Evolutionary conservation across 1,139 yeast species (phyloP).

Genomic region (Chernovozyma sophiae-reginae): DNA sequence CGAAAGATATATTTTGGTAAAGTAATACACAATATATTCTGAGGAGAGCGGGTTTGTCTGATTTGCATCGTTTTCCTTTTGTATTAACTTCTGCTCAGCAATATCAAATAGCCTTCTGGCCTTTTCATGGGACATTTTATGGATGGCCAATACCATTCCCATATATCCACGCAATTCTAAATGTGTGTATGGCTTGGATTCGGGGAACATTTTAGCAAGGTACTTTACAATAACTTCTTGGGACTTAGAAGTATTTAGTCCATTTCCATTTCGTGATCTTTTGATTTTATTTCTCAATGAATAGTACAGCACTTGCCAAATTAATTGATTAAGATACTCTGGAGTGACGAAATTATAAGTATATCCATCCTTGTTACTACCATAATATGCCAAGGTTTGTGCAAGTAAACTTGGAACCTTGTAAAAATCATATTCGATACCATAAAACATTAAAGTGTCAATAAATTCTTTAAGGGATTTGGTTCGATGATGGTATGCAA

Average conservation of each 20-base stretch:
- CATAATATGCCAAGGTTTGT: conserved; percentile 12
- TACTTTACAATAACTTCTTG: conserved; percentile 29
- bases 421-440: conserved; percentile 21
- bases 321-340: conserved; percentile 2
- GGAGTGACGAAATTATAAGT: conserved; percentile 1
- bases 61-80: conserved; percentile 10
- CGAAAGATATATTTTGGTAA: conserved; percentile 25
- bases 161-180: conserved; percentile 31
- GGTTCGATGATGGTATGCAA: conserved; percentile 10
- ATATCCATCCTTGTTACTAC: not conserved
- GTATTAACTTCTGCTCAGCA: conserved; percentile 20
- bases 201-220: conserved; percentile 10
- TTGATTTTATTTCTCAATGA: conserved; percentile 2
- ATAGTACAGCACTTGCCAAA: conserved; percentile 5
- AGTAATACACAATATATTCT: conserved; percentile 17
- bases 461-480: conserved; percentile 19
- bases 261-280: conserved; percentile 7
- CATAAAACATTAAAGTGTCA: conserved; percentile 24
- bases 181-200: conserved; percentile 11
- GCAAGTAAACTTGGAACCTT: conserved; percentile 16
- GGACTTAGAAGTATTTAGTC: conserved; percentile 17
- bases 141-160: conserved; percentile 36
- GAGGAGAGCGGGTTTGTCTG: conserved; percentile 1
- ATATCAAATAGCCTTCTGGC: conserved; percentile 24
- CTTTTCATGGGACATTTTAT: conserved; percentile 20